phyloP scores from a whole-genome alignment of 2,329 filamentous ascomycete species.

The Pseudogymnoascus sp. region DNA sequence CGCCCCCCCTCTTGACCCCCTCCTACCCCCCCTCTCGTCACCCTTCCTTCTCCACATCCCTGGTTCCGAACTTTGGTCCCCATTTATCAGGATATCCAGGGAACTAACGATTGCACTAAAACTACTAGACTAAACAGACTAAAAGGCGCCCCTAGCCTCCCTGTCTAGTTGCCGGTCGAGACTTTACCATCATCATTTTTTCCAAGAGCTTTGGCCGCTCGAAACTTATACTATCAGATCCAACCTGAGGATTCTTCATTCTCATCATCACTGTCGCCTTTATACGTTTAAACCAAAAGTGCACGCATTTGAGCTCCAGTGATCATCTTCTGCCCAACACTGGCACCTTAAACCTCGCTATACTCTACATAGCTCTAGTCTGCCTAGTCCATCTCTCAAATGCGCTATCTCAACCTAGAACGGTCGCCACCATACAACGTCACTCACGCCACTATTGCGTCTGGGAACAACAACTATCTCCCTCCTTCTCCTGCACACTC shows the following conservation, averaged over 20 bases:
- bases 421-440: neutral
- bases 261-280: neutral
- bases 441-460: neutral
- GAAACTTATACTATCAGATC: neutral
- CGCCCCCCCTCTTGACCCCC: neutral
- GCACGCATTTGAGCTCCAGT: neutral
- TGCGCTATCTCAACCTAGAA: neutral
- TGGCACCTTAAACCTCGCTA: neutral
- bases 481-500: neutral
- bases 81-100: neutral
- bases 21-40: too few species aligned
- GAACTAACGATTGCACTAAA: neutral
- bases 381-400: neutral
- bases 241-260: neutral
- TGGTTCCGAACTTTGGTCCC: neutral
- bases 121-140: neutral
- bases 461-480: neutral
- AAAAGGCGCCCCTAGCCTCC: neutral
- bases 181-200: neutral
- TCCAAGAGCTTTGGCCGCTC: neutral
- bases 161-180: neutral
- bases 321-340: neutral
- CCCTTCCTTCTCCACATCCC: constrained; percentile 1
- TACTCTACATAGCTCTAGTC: neutral
- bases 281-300: neutral